Conservation (phyloP, 257 asterid species). For the Nicotiana benthamiana region DNA sequence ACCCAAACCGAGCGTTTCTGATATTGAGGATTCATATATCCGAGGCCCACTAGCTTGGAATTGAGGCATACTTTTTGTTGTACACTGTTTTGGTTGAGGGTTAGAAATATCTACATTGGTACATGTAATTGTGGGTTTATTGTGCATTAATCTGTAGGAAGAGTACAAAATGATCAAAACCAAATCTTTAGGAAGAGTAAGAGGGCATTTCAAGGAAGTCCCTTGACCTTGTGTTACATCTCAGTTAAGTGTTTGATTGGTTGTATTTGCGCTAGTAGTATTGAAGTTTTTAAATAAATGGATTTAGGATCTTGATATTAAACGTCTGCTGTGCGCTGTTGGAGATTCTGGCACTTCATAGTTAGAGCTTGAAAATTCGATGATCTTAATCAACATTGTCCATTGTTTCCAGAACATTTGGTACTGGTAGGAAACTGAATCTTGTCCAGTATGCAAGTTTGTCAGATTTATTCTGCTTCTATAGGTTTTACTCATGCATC, state of each 20-base stretch:
- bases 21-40: neutral
- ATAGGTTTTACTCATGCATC: neutral
- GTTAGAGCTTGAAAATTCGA: neutral
- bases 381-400: neutral
- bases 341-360: neutral
- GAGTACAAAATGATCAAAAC: too few species aligned
- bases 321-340: neutral
- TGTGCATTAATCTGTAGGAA: neutral
- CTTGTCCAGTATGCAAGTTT: conserved; percentile 2
- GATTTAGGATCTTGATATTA: neutral
- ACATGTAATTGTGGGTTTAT: neutral
- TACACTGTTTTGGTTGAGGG: neutral
- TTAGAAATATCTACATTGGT: neutral
- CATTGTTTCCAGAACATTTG: neutral
- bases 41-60: neutral
- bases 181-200: neutral
- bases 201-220: neutral
- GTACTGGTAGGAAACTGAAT: neutral
- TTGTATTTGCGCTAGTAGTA: too few species aligned
- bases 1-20: neutral
- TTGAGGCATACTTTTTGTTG: neutral
- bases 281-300: neutral
- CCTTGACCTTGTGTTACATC: conserved; percentile 4
- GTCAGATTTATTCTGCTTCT: neutral
- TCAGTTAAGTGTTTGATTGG: neutral